Evolutionary conservation across 768 basidiomycete genomes (phyloP).

Genomic region (Xerocomus spinulosus): DNA sequence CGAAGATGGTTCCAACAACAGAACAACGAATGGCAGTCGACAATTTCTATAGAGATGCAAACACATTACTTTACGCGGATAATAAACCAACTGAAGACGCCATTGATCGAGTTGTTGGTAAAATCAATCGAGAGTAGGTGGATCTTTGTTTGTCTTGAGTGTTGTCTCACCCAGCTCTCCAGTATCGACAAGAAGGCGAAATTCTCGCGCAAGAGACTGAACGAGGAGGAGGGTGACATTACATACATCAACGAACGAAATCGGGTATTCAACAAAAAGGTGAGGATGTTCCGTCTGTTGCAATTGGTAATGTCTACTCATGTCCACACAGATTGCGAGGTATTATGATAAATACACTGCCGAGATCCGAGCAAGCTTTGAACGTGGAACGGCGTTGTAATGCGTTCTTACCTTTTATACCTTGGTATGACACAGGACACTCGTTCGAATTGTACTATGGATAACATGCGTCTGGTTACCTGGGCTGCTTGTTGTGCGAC

Average conservation of each 20-base stretch:
- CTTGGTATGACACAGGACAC: constrained; percentile 6
- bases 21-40: constrained; percentile 70
- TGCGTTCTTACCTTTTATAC: constrained; percentile 7
- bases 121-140: constrained; percentile 91
- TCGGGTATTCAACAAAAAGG: constrained; percentile 98
- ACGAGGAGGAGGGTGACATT: constrained; percentile 93
- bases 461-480: background rate
- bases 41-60: constrained; percentile 88
- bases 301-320: background rate
- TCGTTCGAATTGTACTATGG: constrained; percentile 10
- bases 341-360: constrained; percentile 97
- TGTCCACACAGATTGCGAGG: constrained; percentile 64
- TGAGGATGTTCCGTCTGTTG: constrained; percentile 20
- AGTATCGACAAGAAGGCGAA: constrained; percentile 89
- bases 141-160: background rate
- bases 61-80: constrained; percentile 89
- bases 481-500: no score
- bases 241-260: constrained; percentile 99
- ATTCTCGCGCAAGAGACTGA: constrained; percentile 82
- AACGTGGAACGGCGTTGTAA: constrained; percentile 90
- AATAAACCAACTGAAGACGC: constrained; percentile 94
- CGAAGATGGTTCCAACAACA: constrained; percentile 48
- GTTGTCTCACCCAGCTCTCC: constrained; percentile 1
- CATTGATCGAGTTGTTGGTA: constrained; percentile 84
- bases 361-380: constrained; percentile 96